Conservation (phyloP, 106 monocot genomes). For the Gastrodia elata region DNA sequence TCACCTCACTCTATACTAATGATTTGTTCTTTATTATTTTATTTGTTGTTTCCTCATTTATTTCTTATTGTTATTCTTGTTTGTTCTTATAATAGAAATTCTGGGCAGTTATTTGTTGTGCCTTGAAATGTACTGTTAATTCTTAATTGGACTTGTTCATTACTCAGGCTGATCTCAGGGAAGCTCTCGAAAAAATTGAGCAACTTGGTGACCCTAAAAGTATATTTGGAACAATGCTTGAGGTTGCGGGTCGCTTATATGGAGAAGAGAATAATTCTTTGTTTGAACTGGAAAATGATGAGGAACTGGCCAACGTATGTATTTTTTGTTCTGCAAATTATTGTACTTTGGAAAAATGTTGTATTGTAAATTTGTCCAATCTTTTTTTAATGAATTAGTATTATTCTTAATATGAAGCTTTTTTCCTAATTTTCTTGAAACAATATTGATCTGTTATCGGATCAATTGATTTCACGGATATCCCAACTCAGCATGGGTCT, state of each 20-base stretch:
- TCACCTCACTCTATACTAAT: not conserved
- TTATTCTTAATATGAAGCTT: too few species aligned
- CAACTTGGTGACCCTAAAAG: slow-evolving; percentile 32
- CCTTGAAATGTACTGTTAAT: not conserved
- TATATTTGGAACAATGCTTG: slow-evolving; percentile 44
- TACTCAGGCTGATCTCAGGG: slow-evolving; percentile 34
- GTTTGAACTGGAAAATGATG: slow-evolving; percentile 32
- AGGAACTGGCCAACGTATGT: slow-evolving; percentile 52
- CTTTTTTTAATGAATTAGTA: too few species aligned
- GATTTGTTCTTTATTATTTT: not conserved
- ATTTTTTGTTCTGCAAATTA: not conserved
- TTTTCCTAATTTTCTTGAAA: too few species aligned
- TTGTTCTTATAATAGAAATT: not conserved
- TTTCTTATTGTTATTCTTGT: not conserved
- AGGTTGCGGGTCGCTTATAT: slow-evolving; percentile 24
- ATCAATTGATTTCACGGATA: too few species aligned
- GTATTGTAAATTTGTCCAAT: too few species aligned
- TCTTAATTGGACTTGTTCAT: not conserved
- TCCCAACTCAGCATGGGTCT: too few species aligned
- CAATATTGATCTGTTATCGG: too few species aligned
- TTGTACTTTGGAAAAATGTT: too few species aligned
- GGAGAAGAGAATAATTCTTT: slow-evolving; percentile 20
- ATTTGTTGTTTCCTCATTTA: not conserved
- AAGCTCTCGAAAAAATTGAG: slow-evolving; percentile 40
- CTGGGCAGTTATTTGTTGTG: not conserved